Evolutionary conservation across 163 green algal genomes (phyloP), one percentile per base, ranked within the genome.

Genomic region (Scenedesmus sp.): DNA sequence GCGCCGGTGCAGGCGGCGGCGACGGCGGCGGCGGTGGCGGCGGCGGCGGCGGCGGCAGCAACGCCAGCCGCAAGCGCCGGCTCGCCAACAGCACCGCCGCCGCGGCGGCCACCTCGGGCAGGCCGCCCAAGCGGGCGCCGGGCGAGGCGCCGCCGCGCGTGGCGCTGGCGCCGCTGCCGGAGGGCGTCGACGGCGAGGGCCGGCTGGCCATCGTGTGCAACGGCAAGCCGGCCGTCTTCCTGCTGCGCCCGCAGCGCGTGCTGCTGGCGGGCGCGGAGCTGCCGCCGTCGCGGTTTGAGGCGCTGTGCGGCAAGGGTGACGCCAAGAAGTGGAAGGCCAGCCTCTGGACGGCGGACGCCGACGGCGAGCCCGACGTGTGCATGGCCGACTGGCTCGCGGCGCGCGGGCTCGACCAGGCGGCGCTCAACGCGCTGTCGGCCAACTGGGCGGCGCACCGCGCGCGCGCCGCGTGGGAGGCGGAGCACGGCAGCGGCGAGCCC

Each of bases 261-360:
- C 15, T 80, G 36, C 83, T 88, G 24, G 64, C 82, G 0, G 90
- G 81, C 0, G 10, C 81, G 44, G 75, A 90, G 73, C 88, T 96
- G 66, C 83, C 87, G 11, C 87, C 89, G n/a, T 89, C 83, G 7
- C 70, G 77, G 51, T 98, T 98, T 84, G 94, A 97, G 90, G 79
- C 85, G 48, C 45, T 95, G 36, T 94, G 87, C 62, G 92, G 93
- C 31, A 92, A 90, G 74, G 91, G 85, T 0, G 88, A 95, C 20
- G 89, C 94, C 56, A 97, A 96, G 82, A 98, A 97, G 82, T 98
- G 94, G 94, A 96, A 97, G 87, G 82, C 47, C 60, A 92, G 83
- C 71, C 48, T 97, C 20, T 94, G 84, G 80, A 73, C 78, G 2
- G 63, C 45, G 4, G 70, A 83, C 22, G 71, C 72, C 9, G 70